Base-by-base conservation (phyloP, 257 asterid genomes). In the Lavandula angustifolia region DNA sequence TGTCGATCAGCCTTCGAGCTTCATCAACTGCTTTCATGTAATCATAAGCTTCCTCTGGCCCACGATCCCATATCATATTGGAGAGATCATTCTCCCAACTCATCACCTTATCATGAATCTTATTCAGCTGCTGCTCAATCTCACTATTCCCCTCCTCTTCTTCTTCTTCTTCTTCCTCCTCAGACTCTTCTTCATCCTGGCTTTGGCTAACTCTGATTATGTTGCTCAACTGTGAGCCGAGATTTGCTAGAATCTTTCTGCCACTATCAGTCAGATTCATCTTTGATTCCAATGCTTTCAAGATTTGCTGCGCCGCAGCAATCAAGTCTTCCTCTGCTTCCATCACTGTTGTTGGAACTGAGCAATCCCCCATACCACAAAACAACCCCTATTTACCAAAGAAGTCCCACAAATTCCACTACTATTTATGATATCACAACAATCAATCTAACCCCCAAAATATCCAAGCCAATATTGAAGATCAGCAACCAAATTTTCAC, bases 311-410 rank as follows among this genome's bases (percentile, higher is more conserved):
- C 4, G 75, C 89, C 1, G 94, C 91, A 73, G 85, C 88, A 66
- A 92, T 85, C 69, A 89, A 68, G 27, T 75, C 84, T 64, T 84
- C 95, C 60, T 92, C 99, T 41, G 75, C 88, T 65, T 84, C 96
- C 85, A 85, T 75, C 44, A 27, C 58, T 41, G 81, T 68, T 37
- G 56, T n/a, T 16, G 73, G 8, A 54, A 72, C 50, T 73, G 69
- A 49, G 70, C 75, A 79, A 62, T 87, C 96, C 55, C 85, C 89
- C 96, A 89, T 82, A 34, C 37, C 64, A 75, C 43, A 33, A 78
- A 53, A 10, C 18, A 66, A 31, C 70, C 71, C 69, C 62, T 47
- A 60, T 6, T 9, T 6, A 6, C 22, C 16, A 62, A 62, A 61
- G 12, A 64, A 55, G 9, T 11, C 50, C 34, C 57, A 47, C 6